Conservation (phyloP, 192 early-diverging fungal species). For the Podila clonocystis region DNA sequence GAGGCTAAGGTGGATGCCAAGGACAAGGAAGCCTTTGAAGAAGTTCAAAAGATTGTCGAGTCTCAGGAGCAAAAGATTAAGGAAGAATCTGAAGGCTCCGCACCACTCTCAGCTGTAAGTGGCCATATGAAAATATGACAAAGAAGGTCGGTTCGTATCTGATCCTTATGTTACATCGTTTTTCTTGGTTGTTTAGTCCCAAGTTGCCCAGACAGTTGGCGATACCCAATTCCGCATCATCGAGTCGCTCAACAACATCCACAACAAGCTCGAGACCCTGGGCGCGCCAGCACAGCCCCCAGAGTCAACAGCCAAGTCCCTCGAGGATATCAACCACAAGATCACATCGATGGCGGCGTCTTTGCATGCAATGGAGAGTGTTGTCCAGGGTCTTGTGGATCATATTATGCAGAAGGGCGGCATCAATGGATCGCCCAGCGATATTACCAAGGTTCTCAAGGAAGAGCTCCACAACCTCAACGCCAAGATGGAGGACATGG, state of each 20-base stretch:
- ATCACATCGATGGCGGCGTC: conserved; percentile 30
- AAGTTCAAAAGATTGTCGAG: conserved; percentile 46
- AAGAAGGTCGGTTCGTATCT: background rate
- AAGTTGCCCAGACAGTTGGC: conserved; percentile 18
- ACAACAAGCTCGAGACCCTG: conserved; percentile 38
- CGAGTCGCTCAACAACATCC: conserved; percentile 45
- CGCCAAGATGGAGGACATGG: conserved; percentile 51
- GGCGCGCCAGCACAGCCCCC: conserved; percentile 36
- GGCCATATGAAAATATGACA: too few species aligned
- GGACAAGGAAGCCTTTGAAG: conserved; percentile 30
- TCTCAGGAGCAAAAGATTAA: conserved; percentile 25
- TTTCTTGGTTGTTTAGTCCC: conserved; percentile 1
- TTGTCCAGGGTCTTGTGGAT: conserved; percentile 46
- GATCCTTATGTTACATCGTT: background rate
- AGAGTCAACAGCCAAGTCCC: conserved; percentile 14
- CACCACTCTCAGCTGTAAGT: conserved; percentile 34
- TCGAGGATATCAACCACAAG: conserved; percentile 36
- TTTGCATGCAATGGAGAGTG: conserved; percentile 45
- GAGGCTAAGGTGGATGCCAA: conserved; percentile 26
- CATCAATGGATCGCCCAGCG: background rate
- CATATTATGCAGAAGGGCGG: conserved; percentile 34
- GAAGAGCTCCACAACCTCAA: conserved; percentile 37
- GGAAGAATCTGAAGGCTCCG: conserved; percentile 24
- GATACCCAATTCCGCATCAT: conserved; percentile 43
- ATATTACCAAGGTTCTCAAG: conserved; percentile 36